Percentiles rank a stretch among this genome's conserved stretches.
phyloP scores from a whole-genome alignment of 371 early-diverging fungal species.

The Parasitella parasitica region DNA sequence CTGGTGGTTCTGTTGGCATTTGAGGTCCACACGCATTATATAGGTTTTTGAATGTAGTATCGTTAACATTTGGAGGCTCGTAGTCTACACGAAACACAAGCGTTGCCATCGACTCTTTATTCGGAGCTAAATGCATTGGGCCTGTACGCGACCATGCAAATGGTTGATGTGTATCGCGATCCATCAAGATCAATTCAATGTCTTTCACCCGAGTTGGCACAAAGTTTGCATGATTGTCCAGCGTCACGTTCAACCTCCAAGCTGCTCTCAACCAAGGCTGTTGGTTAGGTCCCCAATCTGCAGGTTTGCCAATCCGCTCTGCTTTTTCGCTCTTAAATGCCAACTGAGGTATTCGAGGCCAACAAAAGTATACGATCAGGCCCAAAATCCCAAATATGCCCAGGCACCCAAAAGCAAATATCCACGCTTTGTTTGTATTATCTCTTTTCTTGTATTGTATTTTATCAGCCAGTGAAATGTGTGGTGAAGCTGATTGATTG shows the following conservation, averaged over 20 bases:
- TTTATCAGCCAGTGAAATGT: not conserved
- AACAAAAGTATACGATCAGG: constrained; percentile 16
- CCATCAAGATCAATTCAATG: constrained; percentile 14
- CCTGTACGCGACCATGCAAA: constrained; percentile 19
- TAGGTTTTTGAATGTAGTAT: constrained; percentile 25
- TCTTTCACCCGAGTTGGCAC: constrained; percentile 15
- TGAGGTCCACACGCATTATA: constrained; percentile 34
- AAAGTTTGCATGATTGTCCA: constrained; percentile 22
- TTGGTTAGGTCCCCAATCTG: constrained; percentile 21
- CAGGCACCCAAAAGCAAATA: not conserved
- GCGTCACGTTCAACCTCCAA: constrained; percentile 26
- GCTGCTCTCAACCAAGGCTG: constrained; percentile 19
- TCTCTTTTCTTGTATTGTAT: not conserved
- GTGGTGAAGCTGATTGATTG: not conserved
- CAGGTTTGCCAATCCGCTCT: constrained; percentile 25
- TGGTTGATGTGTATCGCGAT: constrained; percentile 16
- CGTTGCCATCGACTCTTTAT: not conserved
- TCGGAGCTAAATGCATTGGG: constrained; percentile 1
- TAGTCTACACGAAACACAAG: constrained; percentile 15
- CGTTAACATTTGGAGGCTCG: constrained; percentile 7
- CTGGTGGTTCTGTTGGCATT: constrained; percentile 19
- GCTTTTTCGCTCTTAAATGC: constrained; percentile 11
- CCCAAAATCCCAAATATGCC: not conserved
- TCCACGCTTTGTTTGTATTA: not conserved
- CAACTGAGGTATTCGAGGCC: constrained; percentile 23